Base-by-base conservation (phyloP, 371 early-diverging fungal species). In the Actinomortierella wolfii region DNA sequence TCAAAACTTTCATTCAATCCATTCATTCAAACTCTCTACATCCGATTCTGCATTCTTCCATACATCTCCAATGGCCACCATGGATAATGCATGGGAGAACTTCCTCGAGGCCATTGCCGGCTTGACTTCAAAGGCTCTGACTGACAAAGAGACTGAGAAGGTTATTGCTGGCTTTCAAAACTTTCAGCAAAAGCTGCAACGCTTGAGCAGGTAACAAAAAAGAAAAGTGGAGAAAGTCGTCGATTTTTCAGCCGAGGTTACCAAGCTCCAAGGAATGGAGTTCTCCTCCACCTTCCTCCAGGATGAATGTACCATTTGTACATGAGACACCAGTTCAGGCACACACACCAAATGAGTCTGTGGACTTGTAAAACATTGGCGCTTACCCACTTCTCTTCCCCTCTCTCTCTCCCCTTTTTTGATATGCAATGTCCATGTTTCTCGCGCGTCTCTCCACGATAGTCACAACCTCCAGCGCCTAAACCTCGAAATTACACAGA, bases 41-140 rank as follows among this genome's bases (percentile, higher is more conserved):
- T 8, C 49, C 49, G 25, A n/a, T n/a, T n/a, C n/a, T 34, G 34
- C 34, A 34, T 4, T 34, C 34, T 34, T 11, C 4, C 11, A 34
- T 11, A 6, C 34, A 34, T 56, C 26, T 56, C 21, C 39, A 23
- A n/a, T 41, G 5, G 0, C 17, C 15, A 29, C 13, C 56, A 76
- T 68, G 64, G 67, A 67, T 51, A 50, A 51, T 53, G 60, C 77
- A 21, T 86, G 83, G 79, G 89, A 90, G 64, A 89, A 89, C 78
- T 93, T 91, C 57, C 76, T 92, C 51, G 93, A 93, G 79, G 84
- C 85, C 39, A 77, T 91, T 20, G 94, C 94, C 18, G 90, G 83
- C 53, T 66, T 94, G 48, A 78, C 90, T 54, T 88, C 89, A 49
- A 82, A 83, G 67, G 85, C 91, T 24, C 77, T 94, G 59, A 92